Evolutionary conservation across 129 eudicot genomes (phyloP), one percentile per base, ranked within the genome.

Genomic region (Pittosporum tobira): DNA sequence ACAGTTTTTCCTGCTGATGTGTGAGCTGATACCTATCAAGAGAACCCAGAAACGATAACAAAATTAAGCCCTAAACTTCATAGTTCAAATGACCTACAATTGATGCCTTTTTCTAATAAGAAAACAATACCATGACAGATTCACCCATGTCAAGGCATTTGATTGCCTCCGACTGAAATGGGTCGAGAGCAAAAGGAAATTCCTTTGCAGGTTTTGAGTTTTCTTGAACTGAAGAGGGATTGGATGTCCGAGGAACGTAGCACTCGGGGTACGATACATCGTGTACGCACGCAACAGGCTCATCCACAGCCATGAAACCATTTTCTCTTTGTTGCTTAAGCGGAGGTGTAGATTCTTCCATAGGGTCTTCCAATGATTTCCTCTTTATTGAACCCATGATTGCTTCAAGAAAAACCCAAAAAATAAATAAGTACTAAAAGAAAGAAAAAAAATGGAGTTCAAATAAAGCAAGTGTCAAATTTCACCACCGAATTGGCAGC

Each of bases 1-100:
- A 93, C 96, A 49, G 99, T 93, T 71, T 93, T 93, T 66, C 99
- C 99, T 25, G 99, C 99, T 57, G 96, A 87, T n/a, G 96, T 93
- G 66, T 93, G 99, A 24, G 96, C 99, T 30, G 99, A 93, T 46
- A 93, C 99, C 99, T 93, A 65, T 14, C 56, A 57, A 44, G 6
- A 46, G 19, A 55, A 60, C 20, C 2, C 61, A 6, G 31, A 56
- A 10, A 10, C 2, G 11, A 26, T 18, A 56, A 1, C 11, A 1
- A 40, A n/a, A 31, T 56, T 16, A 31, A 55, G 19, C 44, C 22
- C 1, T 0, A 31, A 31, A 12, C n/a, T 31, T n/a, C n/a, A n/a
- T n/a, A n/a, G n/a, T n/a, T n/a, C 16, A 13, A 11, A 56, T 1
- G 2, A 14, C 46, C 46, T 6, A 10, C 3, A 10, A 40, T 10